Evolutionary conservation across 352 stramenopile genomes (phyloP), one percentile per base, ranked within the genome.

Genomic region (Pythium insidiosum): DNA sequence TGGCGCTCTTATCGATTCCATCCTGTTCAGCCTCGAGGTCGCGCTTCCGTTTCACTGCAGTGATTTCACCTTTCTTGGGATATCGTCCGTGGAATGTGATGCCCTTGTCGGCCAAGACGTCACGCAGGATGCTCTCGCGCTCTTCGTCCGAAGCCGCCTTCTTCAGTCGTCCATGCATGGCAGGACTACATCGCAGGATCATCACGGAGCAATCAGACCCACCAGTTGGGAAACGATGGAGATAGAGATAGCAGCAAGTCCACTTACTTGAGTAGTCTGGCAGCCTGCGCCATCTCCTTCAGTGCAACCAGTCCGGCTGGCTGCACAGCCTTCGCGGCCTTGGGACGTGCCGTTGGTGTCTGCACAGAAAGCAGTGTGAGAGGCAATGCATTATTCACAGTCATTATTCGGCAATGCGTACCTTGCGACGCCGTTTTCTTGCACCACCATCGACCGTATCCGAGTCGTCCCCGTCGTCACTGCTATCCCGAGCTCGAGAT

Each of bases 1-100:
- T 93, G 12, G 87, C 49, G 19, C 63, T 86, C 2, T 76, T 81
- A 51, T 93, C 81, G 9, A 93, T 93, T 11, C 79, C 81, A 37
- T 93, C 81, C 23, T 91, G 47, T 33, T 93, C 81, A 33, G 73
- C 73, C 18, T 79, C 75, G 21, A 84, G 62, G 5, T 68, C 69
- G 9, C 66, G 62, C 53, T 88, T 91, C 47, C 53, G 71, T 61
- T 84, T 88, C 20, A 74, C 65, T n/a, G 55, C 62, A 3, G 61
- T 63, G 25, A 93, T 77, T 16, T 93, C 81, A 9, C 58, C 55
- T 38, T 70, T 76, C 23, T 65, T 71, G 5, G 81, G 81, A 48
- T 88, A 93, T 18, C 26, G 47, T 0, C 73, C 73, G 7, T 29
- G 58, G 51, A 89, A 91, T n/a, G 31, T 33, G 34, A 93, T 46